Base-by-base conservation (phyloP, 176 grass and related monocot species). In the Carex scoparia region DNA sequence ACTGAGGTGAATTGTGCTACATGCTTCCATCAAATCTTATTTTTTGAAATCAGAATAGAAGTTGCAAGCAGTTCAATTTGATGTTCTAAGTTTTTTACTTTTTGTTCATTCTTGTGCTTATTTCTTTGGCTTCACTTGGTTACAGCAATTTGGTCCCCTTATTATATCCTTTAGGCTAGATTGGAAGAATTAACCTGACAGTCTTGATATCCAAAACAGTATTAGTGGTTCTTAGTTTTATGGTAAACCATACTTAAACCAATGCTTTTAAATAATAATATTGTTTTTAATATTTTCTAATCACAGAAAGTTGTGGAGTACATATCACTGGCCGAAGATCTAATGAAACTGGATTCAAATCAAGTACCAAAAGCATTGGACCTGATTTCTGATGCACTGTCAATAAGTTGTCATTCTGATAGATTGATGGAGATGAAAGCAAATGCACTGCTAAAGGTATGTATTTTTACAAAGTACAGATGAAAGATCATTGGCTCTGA, bases 351-450 rank as follows among this genome's bases (percentile, higher is more conserved):
- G 84, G 58, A 84, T 86, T 88, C 89, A 67, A 81, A 84, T 70
- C 89, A 92, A 76, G 88, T 91, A 67, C 57, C 89, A 54, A 89
- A 75, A 5, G 85, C 91, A 86, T 89, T 98, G 79, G 69, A 92
- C 81, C 79, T 95, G 63, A 90, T 98, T 59, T 89, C 89, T 16
- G 88, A 95, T 87, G 95, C 95, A 48, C 81, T 94, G 42, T 84
- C 84, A 59, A 73, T 89, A 84, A 85, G 95, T 76, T 70, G 73
- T 83, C 80, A 87, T 84, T 98, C 93, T 82, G 91, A 98, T 82
- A 92, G 86, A 84, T 86, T 95, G 56, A 92, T 98, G 91, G 87
- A 31, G 30, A 95, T 94, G 91, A 95, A 98, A 85, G 95, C 95
- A 84, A 92, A 95, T 83, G 92, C 92, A 65, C 68, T 98, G 73